A percentile compares a stretch with the other conserved stretches of the same genome.
These are phyloP conservation scores for Rhododendron vialii DNA, from an alignment of 148 eudicot genomes.

Conservation along the genomic window DNA sequence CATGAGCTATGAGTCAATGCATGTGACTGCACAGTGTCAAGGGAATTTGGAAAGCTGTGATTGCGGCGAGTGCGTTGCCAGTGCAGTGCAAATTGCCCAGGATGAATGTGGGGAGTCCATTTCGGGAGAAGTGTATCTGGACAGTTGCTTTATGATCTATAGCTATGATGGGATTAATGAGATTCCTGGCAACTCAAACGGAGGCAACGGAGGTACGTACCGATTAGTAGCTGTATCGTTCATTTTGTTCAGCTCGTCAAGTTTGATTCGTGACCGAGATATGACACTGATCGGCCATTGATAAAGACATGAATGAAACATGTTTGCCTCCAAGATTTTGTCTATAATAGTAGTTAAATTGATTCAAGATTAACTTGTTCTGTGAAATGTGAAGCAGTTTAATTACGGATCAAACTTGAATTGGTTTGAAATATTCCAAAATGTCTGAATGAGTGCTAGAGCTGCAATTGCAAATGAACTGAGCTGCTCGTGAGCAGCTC, in stretches of 20 bases:
- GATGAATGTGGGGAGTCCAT: constrained; percentile 1
- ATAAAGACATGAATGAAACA: background rate
- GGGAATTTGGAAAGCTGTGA: background rate
- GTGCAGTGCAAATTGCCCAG: background rate
- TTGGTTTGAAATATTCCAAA: too few species aligned
- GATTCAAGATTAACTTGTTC: too few species aligned
- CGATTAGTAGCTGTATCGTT: background rate
- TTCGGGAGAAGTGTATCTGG: background rate
- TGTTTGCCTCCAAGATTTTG: background rate
- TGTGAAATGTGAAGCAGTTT: too few species aligned
- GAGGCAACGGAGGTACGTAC: background rate
- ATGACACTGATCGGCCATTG: background rate
- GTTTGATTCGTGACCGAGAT: background rate
- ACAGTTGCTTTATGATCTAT: background rate
- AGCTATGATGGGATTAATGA: background rate
- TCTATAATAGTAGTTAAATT: background rate
- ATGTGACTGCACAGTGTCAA: background rate
- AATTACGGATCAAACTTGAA: too few species aligned
- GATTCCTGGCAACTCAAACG: background rate
- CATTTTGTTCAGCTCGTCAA: too few species aligned
- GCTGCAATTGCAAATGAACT: too few species aligned
- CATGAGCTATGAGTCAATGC: background rate
- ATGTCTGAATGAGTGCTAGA: too few species aligned
- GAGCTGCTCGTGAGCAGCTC: too few species aligned
- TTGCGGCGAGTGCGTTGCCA: background rate